Evolutionary conservation across 2,329 filamentous ascomycete genomes (phyloP).

Genomic region (Colletotrichum plurivorum): DNA sequence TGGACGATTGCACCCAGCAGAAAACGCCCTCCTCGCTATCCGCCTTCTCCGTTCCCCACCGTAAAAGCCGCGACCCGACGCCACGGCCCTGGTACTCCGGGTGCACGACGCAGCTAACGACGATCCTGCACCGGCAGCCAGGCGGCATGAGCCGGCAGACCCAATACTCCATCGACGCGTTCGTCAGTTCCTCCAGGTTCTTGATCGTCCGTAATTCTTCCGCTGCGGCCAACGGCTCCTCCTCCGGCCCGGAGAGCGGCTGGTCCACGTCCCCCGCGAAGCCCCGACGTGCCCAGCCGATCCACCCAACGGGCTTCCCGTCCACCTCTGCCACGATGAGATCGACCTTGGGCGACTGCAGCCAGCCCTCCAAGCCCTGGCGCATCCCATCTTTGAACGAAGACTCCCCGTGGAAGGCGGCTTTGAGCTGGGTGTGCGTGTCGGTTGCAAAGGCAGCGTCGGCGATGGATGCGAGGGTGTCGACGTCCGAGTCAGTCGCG

Average conservation of each 20-base stretch:
- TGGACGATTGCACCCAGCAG: slow-evolving; percentile 46
- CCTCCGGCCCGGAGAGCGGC: slow-evolving; percentile 35
- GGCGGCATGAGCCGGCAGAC: slow-evolving; percentile 45
- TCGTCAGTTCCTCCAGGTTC: slow-evolving; percentile 48
- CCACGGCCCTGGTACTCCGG: slow-evolving; percentile 50
- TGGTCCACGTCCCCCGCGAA: slow-evolving; percentile 45
- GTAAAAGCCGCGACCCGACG: slow-evolving; percentile 51
- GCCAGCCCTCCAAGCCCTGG: slow-evolving; percentile 42
- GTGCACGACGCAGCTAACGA: slow-evolving; percentile 51
- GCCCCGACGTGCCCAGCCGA: slow-evolving; percentile 50
- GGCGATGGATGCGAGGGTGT: slow-evolving; percentile 48
- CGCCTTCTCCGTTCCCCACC: slow-evolving; percentile 48
- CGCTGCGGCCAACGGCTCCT: slow-evolving; percentile 14
- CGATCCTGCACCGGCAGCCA: slow-evolving; percentile 50
- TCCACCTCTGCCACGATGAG: slow-evolving; percentile 51
- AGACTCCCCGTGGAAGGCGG: slow-evolving; percentile 47
- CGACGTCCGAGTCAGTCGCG: slow-evolving; percentile 45
- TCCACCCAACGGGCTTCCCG: slow-evolving; percentile 50
- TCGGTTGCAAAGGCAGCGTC: slow-evolving; percentile 49
- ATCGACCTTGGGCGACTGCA: slow-evolving; percentile 45
- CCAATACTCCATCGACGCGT: slow-evolving; percentile 48
- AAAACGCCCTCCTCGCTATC: slow-evolving; percentile 49
- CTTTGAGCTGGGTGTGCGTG: slow-evolving; percentile 52
- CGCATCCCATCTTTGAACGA: slow-evolving; percentile 46
- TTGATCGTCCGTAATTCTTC: slow-evolving; percentile 41